Evolutionary conservation across 208 protist species (phyloP), one percentile per base, ranked within the genome.

Genomic region (Histomonas meleagridis): DNA sequence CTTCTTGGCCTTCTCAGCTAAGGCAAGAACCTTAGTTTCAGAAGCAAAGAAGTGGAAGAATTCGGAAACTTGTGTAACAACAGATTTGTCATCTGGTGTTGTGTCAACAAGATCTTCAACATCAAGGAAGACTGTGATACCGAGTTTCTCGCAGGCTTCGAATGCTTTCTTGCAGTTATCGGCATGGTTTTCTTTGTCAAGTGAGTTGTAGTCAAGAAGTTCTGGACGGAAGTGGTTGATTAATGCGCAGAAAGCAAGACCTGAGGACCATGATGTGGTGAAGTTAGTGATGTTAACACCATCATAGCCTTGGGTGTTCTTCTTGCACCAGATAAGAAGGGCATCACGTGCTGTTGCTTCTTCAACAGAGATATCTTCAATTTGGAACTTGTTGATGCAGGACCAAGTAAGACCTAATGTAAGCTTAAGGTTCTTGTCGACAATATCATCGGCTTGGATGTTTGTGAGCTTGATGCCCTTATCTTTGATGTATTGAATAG

Each of bases 31-130:
- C 65, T 76, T 76, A 9, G 65, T 46, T 43, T 76, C 65, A 46
- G 32, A 23, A 43, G 81, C 81, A 38, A 91, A 91, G 55, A 60
- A 65, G 81, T 91, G 81, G 81, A 91, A 91, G 81, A 91, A 91
- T 65, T 91, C 81, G 23, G 81, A 32, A 65, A 91, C 81, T 40
- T 91, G 57, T 43, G 81, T 91, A 60, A 91, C 57, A 21, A 91
- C 81, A 43, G 81, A 91, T 38, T 65, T 60, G 7, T 91, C 81
- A 65, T 91, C 81, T 65, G 81, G 81, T 18, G 1, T 2, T 9
- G 23, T 43, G 5, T 40, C 81, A 38, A 23, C 81, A 43, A 91
- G 2, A 65, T 91, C 81, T 60, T 91, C 81, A 43, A 35, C n/a
- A 65, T 91, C 81, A 43, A 91, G 81, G 55, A 32, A 65, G 23